Base-by-base conservation (phyloP, 2,329 filamentous ascomycete genomes). In the Didymella pinodella region DNA sequence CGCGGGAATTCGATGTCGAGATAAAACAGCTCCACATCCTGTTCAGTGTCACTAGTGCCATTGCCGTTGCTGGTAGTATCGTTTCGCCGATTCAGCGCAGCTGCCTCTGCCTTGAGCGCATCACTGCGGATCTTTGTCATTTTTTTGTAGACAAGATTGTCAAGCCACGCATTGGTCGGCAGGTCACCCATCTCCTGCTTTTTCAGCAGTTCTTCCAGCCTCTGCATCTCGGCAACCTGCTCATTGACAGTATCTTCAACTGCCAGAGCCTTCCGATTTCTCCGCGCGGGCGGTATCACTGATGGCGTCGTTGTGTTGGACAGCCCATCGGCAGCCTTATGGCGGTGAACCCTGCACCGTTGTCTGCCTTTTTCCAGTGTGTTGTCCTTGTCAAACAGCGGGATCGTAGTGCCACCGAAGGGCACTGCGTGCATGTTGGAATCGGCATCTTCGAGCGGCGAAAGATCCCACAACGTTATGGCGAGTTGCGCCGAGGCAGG, bases 131-230 rank as follows among this genome's bases (percentile, higher is more conserved):
- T 77, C 78, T 91, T 95, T 79, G 97, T 94, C 59, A 96, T 89
- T 50, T 90, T 90, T 40, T 94, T 88, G 75, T 96, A 99, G 2
- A 97, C 93, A 68, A 98, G 85, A 71, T 95, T 91, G 75, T 99
- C 95, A 43, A 99, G 85, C 96, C 95, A 99, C 69, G 96, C 92
- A 47, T 97, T 90, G 16, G 93, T 87, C 0, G 92, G 88, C 26
- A 99, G 94, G 75, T 99, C 95, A 18, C 93, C 93, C 90, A 97
- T 96, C 74, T 99, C 96, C 73, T 98, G 95, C 78, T 97, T 96
- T 79, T 99, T 99, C 74, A 99, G 90, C 22, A 98, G 78, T 53
- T 88, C 89, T 72, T 98, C 93, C 66, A 99, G 85, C 18, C 95
- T 85, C 69, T 97, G 93, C 62, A 97, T 84, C 77, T 99, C 95